Evolutionary conservation across 2,329 filamentous ascomycete genomes (phyloP).

Genomic region (Pestalotiopsis sp.): DNA sequence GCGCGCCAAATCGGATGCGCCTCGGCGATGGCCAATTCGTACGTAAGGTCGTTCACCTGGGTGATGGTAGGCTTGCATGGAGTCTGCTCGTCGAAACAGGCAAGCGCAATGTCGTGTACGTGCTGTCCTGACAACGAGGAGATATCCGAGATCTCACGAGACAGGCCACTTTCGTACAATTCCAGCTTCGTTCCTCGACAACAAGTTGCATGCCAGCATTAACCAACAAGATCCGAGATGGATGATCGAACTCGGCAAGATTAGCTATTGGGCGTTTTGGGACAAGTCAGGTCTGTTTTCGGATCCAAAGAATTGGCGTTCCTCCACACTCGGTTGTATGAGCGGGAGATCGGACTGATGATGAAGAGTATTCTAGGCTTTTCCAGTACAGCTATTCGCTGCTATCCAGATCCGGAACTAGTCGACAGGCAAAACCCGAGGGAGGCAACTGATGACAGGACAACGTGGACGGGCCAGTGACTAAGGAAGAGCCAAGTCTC

Average conservation of each 20-base stretch:
- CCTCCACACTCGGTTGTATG: not conserved
- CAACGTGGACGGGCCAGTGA: not conserved
- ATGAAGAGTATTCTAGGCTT: not conserved
- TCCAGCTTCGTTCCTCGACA: not conserved
- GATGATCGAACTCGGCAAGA: not conserved
- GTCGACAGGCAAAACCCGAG: not conserved
- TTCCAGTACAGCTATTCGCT: not conserved
- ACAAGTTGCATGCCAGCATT: constrained; percentile 23
- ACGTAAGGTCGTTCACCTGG: constrained; percentile 43
- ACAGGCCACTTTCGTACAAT: not conserved
- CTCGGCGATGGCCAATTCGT: constrained; percentile 61
- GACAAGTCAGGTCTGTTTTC: not conserved
- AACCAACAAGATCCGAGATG: constrained; percentile 18
- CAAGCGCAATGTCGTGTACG: constrained; percentile 23
- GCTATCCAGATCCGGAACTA: not conserved
- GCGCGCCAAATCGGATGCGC: constrained; percentile 55
- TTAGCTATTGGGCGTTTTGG: not conserved
- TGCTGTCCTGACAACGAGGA: constrained; percentile 25
- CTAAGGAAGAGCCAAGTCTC: constrained; percentile 32
- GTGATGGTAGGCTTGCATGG: constrained; percentile 58
- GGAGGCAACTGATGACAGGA: not conserved
- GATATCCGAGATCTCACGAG: constrained; percentile 13
- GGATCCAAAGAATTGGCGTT: not conserved
- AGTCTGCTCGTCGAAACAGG: constrained; percentile 26
- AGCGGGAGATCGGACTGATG: not conserved